These are phyloP conservation scores for Candida ipomoeae DNA, from an alignment of 805 yeast genomes.

Conservation along the genomic window DNA sequence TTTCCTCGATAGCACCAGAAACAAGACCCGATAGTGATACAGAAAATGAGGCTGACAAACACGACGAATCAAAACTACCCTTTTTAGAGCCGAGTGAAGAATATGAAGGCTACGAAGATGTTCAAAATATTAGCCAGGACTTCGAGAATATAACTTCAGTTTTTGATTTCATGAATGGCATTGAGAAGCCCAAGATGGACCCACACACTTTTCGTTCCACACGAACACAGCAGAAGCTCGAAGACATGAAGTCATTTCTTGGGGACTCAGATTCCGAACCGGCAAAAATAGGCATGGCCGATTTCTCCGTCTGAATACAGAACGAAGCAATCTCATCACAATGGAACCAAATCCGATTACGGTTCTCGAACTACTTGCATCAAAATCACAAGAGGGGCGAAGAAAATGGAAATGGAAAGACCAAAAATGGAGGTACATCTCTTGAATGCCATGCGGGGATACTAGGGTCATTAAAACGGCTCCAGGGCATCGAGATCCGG, in stretches of 20 bases:
- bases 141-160: slow-evolving; percentile 7
- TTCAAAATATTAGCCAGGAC: background rate
- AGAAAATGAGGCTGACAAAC: background rate
- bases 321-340: slow-evolving; percentile 35
- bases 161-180: slow-evolving; percentile 10
- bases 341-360: slow-evolving; percentile 33
- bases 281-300: background rate
- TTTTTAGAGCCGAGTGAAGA: background rate
- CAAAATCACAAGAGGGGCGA: background rate
- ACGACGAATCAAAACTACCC: background rate
- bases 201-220: slow-evolving; percentile 10
- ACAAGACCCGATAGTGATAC: background rate
- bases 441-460: slow-evolving; percentile 10
- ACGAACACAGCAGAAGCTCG: slow-evolving; percentile 33
- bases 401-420: background rate
- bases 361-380: slow-evolving; percentile 23
- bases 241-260: slow-evolving; percentile 31
- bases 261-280: slow-evolving; percentile 1
- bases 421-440: background rate
- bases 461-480: slow-evolving; percentile 7
- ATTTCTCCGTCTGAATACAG: slow-evolving; percentile 29
- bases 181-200: background rate
- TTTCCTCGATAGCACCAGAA: background rate
- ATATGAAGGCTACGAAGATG: background rate
- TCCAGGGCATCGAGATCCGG: background rate